Evolutionary conservation across 345 rosid species (phyloP).

Genomic region (Microcos paniculata): DNA sequence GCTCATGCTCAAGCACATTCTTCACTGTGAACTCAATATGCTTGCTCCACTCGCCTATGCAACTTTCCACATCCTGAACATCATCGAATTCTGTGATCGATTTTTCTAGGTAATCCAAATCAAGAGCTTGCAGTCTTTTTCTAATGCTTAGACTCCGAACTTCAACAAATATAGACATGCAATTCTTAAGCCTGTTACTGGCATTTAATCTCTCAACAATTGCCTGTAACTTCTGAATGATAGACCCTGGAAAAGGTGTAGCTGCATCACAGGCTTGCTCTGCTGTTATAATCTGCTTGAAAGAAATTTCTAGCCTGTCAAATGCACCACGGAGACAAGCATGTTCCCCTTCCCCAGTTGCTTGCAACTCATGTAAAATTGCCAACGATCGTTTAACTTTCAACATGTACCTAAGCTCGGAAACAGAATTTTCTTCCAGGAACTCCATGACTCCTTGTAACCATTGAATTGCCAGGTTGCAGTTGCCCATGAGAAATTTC

Average conservation of each 20-base stretch:
- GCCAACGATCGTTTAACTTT: slow-evolving; percentile 42
- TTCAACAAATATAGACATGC: slow-evolving; percentile 35
- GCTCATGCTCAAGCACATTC: slow-evolving; percentile 48
- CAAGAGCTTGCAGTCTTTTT: slow-evolving; percentile 38
- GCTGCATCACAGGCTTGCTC: slow-evolving; percentile 13
- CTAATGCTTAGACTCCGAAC: slow-evolving; percentile 39
- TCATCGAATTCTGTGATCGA: slow-evolving; percentile 41
- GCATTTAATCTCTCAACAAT: slow-evolving; percentile 42
- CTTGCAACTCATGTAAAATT: slow-evolving; percentile 46
- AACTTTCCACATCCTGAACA: slow-evolving; percentile 39
- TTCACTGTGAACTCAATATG: slow-evolving; percentile 54
- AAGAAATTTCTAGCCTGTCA: slow-evolving; percentile 50
- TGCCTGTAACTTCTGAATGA: slow-evolving; percentile 41
- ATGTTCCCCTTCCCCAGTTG: slow-evolving; percentile 29
- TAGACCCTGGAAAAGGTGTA: slow-evolving; percentile 24
- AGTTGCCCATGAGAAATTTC: slow-evolving; percentile 61
- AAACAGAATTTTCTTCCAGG: slow-evolving; percentile 39
- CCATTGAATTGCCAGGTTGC: slow-evolving; percentile 74
- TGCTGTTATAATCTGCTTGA: slow-evolving; percentile 34
- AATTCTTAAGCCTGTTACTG: slow-evolving; percentile 35
- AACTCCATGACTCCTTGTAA: slow-evolving; percentile 49
- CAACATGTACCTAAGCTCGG: slow-evolving; percentile 31
- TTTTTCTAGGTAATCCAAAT: slow-evolving; percentile 46
- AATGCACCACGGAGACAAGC: slow-evolving; percentile 46
- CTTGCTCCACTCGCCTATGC: slow-evolving; percentile 52